Conservation (phyloP, 257 asterid species). For the Perilla frutescens region DNA sequence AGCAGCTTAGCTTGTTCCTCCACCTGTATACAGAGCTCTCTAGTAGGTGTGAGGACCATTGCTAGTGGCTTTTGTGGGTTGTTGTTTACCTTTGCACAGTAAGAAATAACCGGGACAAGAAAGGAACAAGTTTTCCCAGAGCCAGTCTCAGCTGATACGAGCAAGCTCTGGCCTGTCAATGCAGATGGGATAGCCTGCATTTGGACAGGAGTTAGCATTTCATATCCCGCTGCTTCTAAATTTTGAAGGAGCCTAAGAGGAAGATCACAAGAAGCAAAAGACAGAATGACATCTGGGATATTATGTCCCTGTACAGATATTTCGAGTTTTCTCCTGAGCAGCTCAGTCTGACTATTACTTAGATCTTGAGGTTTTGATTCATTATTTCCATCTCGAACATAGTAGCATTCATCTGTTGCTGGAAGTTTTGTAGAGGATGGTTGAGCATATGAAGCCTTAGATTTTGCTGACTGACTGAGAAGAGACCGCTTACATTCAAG, state of each 20-base stretch:
- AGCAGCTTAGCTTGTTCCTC: conserved; percentile 93
- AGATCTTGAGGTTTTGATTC: conserved; percentile 35
- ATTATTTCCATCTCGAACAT: conserved; percentile 60
- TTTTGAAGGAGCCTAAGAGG: conserved; percentile 77
- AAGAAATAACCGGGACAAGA: conserved; percentile 73
- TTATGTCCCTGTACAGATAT: conserved; percentile 61
- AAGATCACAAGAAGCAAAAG: conserved; percentile 77
- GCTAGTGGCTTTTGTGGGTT: conserved; percentile 68
- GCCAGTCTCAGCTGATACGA: conserved; percentile 93
- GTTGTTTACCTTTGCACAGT: conserved; percentile 52
- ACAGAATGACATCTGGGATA: conserved; percentile 65
- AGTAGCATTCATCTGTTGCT: conserved; percentile 76
- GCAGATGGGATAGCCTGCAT: conserved; percentile 96
- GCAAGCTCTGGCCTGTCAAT: conserved; percentile 68
- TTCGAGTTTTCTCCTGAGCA: conserved; percentile 65
- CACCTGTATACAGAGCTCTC: conserved; percentile 92
- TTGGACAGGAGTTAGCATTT: conserved; percentile 93
- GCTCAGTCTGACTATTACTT: conserved; percentile 49
- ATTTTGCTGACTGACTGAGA: conserved; percentile 51
- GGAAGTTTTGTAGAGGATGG: conserved; percentile 54
- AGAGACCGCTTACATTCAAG: conserved; percentile 74
- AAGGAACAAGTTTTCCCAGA: conserved; percentile 91
- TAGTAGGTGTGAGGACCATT: conserved; percentile 83
- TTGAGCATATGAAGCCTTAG: conserved; percentile 36
- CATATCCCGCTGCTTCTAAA: conserved; percentile 82